Base-by-base conservation (phyloP, 2,329 filamentous ascomycete genomes). In the Mollisia scopiformis region DNA sequence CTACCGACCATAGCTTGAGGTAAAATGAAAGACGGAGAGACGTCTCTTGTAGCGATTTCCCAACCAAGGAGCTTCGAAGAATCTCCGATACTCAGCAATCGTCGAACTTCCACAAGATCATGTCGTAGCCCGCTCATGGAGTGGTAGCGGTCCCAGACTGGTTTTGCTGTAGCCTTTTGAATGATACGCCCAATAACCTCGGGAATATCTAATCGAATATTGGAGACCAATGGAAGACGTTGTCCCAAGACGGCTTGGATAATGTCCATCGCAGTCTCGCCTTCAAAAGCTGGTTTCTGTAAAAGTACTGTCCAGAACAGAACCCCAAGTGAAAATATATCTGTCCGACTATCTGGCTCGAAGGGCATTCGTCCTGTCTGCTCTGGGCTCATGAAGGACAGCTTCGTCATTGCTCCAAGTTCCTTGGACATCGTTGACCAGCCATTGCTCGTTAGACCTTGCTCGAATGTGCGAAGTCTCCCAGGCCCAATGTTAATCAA, bases 341-440 rank as follows among this genome's bases (percentile, higher is more conserved):
- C 94, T 13, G 93, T 97, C 43, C 94, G 87, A 47, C 86, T 91
- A 75, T 97, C 93, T 1, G 94, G 94, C 74, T 97, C 93, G 3
- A 91, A 92, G 2, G 93, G 91, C 84, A 97, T 90, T 21, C 94
- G 88, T 14, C 94, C 94, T 2, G 94, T 97, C 78, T 97, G 94
- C 73, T 98, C 94, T 0, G 94, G 93, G 50, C 92, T 94, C 72
- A 97, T 96, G 72, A 92, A 97, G 55, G 93, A 87, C 27, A 98
- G 80, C 76, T 96, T 97, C 72, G 93, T 89, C 76, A 92, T 93
- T 37, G 92, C 91, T 2, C 93, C 93, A 8, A 93, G 77, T 73
- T 97, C 91, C 61, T 90, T 89, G 13, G 91, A 94, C 13, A 97
- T 78, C 0, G 85, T 84, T 13, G 89, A 91, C 94, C 94, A 98